These are phyloP conservation scores for Didymella pomorum DNA, from an alignment of 2,329 filamentous ascomycete genomes.

Conservation along the genomic window DNA sequence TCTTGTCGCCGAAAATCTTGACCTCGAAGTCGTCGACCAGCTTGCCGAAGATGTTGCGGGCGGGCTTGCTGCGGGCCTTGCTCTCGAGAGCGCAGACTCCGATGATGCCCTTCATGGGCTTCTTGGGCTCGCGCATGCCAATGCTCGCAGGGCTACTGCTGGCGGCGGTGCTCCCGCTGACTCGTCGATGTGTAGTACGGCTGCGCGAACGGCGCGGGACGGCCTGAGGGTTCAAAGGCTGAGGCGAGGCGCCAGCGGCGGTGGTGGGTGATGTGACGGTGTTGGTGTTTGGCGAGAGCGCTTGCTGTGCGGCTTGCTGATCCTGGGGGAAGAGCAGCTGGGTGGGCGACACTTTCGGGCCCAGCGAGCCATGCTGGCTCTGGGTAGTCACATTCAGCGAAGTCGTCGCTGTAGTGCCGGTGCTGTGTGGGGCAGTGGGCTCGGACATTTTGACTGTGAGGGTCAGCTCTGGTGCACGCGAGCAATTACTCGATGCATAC, in stretches of 20 bases:
- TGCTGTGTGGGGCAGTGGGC: conserved; percentile 37
- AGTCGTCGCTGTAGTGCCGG: conserved; percentile 55
- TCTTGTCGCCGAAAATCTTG: conserved; percentile 97
- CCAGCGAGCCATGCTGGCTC: conserved; percentile 53
- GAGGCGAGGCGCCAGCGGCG: conserved; percentile 30
- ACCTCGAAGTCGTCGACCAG: conserved; percentile 96
- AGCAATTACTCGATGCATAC: conserved; percentile 31
- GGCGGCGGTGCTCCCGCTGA: conserved; percentile 82
- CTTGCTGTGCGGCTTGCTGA: conserved; percentile 26
- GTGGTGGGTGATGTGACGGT: conserved; percentile 19
- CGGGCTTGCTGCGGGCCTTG: conserved; percentile 96
- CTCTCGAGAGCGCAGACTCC: conserved; percentile 95
- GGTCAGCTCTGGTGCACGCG: background rate
- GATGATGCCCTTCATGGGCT: conserved; percentile 69
- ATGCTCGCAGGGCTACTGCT: conserved; percentile 79
- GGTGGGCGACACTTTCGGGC: conserved; percentile 50
- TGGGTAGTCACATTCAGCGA: conserved; percentile 55
- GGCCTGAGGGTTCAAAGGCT: conserved; percentile 19
- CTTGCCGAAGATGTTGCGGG: conserved; percentile 92
- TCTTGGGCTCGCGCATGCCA: conserved; percentile 61
- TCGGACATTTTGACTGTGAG: conserved; percentile 38
- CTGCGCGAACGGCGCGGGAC: conserved; percentile 47
- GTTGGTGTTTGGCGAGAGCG: conserved; percentile 13
- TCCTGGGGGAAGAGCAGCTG: conserved; percentile 47
- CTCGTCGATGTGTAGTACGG: conserved; percentile 70